phyloP scores from a whole-genome alignment of 2,329 filamentous ascomycete species.

The Leptographium wingfieldii region DNA sequence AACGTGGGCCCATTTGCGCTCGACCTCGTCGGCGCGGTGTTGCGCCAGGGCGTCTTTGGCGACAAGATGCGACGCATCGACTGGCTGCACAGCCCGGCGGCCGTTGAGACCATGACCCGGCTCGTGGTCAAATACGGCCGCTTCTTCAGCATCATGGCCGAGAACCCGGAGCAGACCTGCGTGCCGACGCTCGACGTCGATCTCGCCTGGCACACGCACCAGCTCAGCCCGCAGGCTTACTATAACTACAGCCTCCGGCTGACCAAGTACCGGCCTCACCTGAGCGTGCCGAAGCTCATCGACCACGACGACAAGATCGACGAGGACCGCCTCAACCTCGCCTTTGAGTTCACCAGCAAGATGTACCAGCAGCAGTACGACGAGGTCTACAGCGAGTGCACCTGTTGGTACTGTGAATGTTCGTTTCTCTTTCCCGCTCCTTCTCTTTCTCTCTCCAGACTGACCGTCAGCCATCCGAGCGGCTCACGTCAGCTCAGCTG shows the following conservation, averaged over 20 bases:
- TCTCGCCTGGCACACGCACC: conserved; percentile 70
- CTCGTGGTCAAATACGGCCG: conserved; percentile 52
- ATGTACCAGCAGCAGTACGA: conserved; percentile 52
- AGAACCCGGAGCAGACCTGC: conserved; percentile 30
- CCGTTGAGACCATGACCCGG: conserved; percentile 49
- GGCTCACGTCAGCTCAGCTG: conserved; percentile 35
- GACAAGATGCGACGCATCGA: conserved; percentile 64
- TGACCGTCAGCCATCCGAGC: conserved; percentile 36
- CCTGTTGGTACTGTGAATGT: conserved; percentile 74
- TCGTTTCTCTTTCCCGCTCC: conserved; percentile 4
- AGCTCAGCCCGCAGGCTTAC: conserved; percentile 53
- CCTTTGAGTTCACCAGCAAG: conserved; percentile 63
- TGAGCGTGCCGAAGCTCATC: conserved; percentile 40
- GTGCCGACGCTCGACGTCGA: conserved; percentile 68
- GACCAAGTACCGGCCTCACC: conserved; percentile 15
- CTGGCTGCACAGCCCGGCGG: conserved; percentile 62
- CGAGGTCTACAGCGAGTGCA: conserved; percentile 63
- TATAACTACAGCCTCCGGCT: conserved; percentile 38
- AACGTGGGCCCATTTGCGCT: conserved; percentile 53
- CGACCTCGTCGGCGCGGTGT: conserved; percentile 51
- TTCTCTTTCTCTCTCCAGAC: not conserved
- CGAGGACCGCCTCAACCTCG: conserved; percentile 47
- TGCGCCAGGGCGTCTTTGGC: conserved; percentile 52
- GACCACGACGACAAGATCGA: conserved; percentile 79
- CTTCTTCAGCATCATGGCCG: conserved; percentile 48